Evolutionary conservation across 2,329 filamentous ascomycete species (phyloP), one percentile per base, ranked within the genome.

Genomic region (Hypocrella siamensis): DNA sequence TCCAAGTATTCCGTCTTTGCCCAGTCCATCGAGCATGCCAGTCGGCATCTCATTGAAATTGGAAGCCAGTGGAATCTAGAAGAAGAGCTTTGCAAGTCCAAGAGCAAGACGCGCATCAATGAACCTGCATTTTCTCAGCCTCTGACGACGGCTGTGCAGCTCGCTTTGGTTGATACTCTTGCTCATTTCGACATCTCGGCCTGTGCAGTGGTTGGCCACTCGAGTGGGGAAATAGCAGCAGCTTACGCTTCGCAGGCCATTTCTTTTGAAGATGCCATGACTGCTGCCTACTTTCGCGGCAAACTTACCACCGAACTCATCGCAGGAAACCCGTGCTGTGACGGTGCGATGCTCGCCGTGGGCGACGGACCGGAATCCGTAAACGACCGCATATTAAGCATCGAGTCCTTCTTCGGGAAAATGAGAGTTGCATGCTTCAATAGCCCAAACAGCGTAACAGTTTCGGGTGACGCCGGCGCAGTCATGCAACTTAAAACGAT

Each of bases 101-200:
- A 14, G 8, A 10, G 6, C 6, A 14, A 26, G 25, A 6, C 7
- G 8, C 25, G n/a, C 2, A 9, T 28, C 16, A 16, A n/a, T 17
- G 8, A 53, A n/a, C 54, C 61, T 1, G 49, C 52, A 3, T 38
- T 67, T 15, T 55, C 60, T 0, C 67, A 72, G 38, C 61, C 67
- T 1, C 41, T 68, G 2, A 69, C 60, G 31, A 70, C 66, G 0
- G 65, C 66, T 0, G 24, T 73, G 2, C 69, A 72, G 38, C 50
- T 73, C 4, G 65, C 50, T 1, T 40, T 65, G 3, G 55, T 52
- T 3, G 42, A 60, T 6, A 40, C 61, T 0, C 42, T 60, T 3
- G 38, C 45, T 1, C 47, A 38, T 2, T 53, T 45, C 38, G 40
- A 34, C 1, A 38, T 60, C 6, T 34, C 30, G 0, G 52, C 55